Evolutionary conservation across 306 rosid species (phyloP), one percentile per base, ranked within the genome.

Genomic region (Fragaria vesca): DNA sequence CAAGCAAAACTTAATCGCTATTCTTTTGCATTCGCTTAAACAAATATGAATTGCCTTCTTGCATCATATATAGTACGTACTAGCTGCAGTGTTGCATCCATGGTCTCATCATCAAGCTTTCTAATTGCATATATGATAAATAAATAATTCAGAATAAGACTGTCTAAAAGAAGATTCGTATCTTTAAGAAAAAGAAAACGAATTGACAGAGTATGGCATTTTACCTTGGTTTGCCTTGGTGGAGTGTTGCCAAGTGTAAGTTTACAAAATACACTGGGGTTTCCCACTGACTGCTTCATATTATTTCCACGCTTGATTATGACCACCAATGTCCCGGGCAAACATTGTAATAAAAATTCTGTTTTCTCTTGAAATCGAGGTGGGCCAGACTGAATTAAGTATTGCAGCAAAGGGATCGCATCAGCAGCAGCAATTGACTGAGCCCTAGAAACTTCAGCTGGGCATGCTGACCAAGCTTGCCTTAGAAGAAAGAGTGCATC

Each of bases 381-480:
- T 12, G 99, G 96, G 58, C 98, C 99, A 46, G 98, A 96, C 89
- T 96, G 99, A 81, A 91, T 93, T 80, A 96, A 78, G 86, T 90
- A 93, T 83, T 96, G 99, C 85, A 96, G 91, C 80, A 96, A 84
- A 12, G 99, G 98, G 77, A 93, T 96, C 50, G 99, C 98, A 81
- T 96, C 99, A 0, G 99, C 98, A 72, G 99, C 98, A 45, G 97
- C 97, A 77, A 93, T 84, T 71, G 99, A 96, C 89, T 96, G 99
- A 83, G 97, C 92, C 83, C 96, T 88, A 57, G 99, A 96, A 80
- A 96, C 91, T 79, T 96, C 99, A 18, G 97, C 99, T 2, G 99
- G 97, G 81, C 98, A 96, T 26, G 99, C 99, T 50, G 98, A 93
- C 99, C 99, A 96, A 83, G 99, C 99, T 96, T 96, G 99, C 79